A percentile compares a stretch with the other conserved stretches of the same genome.
Conservation (phyloP, 108 stramenopile species). For the Conticribra guillardii region DNA sequence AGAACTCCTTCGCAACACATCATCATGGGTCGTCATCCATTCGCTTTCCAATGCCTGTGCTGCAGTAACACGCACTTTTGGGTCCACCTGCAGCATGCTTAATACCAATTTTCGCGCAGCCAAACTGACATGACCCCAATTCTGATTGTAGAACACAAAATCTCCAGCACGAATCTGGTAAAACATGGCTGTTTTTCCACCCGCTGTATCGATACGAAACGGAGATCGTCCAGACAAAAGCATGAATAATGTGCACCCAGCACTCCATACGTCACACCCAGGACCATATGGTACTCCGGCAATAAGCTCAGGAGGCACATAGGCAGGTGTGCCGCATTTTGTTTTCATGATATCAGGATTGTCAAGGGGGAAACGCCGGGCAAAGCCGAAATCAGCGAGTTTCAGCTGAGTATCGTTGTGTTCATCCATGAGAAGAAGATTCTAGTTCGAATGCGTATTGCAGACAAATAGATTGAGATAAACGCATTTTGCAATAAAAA, state of each 20-base stretch:
- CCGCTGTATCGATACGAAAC: conserved; percentile 56
- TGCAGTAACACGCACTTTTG: conserved; percentile 62
- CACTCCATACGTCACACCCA: conserved; percentile 92
- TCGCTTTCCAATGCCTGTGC: conserved; percentile 59
- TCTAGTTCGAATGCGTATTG: too few relatives aligned
- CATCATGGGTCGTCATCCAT: conserved; percentile 72
- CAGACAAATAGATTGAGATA: too few relatives aligned
- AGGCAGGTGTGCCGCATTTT: conserved; percentile 94
- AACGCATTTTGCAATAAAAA: too few relatives aligned
- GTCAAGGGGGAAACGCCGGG: conserved; percentile 65
- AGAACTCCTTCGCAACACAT: conserved; percentile 42
- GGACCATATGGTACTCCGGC: conserved; percentile 75
- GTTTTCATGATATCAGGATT: conserved; percentile 69
- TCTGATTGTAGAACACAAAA: conserved; percentile 72
- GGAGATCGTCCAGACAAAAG: conserved; percentile 72
- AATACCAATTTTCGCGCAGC: conserved; percentile 84
- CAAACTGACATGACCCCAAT: conserved; percentile 72
- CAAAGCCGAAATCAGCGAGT: conserved; percentile 97
- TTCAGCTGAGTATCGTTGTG: conserved; percentile 83
- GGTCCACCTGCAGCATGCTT: conserved; percentile 75
- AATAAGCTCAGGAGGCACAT: conserved; percentile 96
- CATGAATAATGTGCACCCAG: conserved; percentile 93
- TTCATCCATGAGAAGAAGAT: conserved; percentile 75
- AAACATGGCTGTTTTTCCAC: conserved; percentile 68
- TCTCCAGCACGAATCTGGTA: conserved; percentile 80